Percentiles rank a stretch among this genome's conserved stretches.
phyloP scores from a whole-genome alignment of 2,329 filamentous ascomycete genomes.

The Elsinoe ampelina region DNA sequence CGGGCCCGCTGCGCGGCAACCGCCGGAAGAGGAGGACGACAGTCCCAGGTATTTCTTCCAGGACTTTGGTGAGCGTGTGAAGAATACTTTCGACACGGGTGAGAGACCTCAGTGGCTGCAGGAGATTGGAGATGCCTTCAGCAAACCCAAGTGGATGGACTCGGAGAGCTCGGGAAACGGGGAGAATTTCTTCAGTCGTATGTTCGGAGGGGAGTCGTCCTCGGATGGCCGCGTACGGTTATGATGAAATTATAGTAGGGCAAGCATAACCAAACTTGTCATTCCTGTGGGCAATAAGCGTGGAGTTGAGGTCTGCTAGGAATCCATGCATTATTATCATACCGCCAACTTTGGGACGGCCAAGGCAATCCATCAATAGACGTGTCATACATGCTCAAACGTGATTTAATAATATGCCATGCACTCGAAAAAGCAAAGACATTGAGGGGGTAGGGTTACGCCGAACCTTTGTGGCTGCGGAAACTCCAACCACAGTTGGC shows the following conservation, averaged over 20 bases:
- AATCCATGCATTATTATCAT: background rate
- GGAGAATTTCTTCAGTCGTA: slow-evolving; percentile 6
- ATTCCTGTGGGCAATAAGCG: background rate
- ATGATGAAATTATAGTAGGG: background rate
- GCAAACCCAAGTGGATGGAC: slow-evolving; percentile 74
- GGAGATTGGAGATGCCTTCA: slow-evolving; percentile 59
- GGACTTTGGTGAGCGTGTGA: slow-evolving; percentile 72
- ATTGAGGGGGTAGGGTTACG: too few relatives aligned
- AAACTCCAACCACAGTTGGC: too few relatives aligned
- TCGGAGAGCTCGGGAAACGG: slow-evolving; percentile 28
- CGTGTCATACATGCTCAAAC: too few relatives aligned
- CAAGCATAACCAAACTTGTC: background rate
- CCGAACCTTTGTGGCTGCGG: too few relatives aligned
- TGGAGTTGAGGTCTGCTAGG: background rate
- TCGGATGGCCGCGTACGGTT: slow-evolving; percentile 7
- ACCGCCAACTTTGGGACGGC: too few relatives aligned
- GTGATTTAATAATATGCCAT: too few relatives aligned
- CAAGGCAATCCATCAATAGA: too few relatives aligned
- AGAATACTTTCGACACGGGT: slow-evolving; percentile 81
- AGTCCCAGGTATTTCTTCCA: slow-evolving; percentile 70
- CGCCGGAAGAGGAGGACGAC: slow-evolving; percentile 46
- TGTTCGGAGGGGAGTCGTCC: slow-evolving; percentile 1
- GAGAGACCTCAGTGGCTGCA: slow-evolving; percentile 76
- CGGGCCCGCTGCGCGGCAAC: slow-evolving; percentile 11
- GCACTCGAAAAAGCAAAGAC: too few relatives aligned